phyloP scores from a whole-genome alignment of 257 asterid species.

The Nicotiana tomentosiformis region DNA sequence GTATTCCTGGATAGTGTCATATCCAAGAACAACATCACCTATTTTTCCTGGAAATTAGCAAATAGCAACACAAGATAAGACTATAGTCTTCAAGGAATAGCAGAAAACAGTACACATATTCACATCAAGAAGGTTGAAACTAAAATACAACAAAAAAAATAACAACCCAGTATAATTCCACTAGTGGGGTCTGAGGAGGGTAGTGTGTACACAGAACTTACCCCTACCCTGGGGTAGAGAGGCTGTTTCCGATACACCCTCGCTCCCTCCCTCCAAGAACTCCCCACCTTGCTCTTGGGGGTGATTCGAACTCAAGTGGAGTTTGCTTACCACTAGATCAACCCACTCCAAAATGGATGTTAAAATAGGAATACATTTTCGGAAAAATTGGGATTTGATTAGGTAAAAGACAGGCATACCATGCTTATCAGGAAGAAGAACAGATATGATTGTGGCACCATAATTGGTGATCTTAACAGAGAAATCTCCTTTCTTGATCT shows the following conservation, averaged over 20 bases:
- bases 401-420: slow-evolving; percentile 31
- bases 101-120: background rate
- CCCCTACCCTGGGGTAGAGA: too few relatives aligned
- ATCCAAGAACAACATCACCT: slow-evolving; percentile 79
- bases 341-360: too few relatives aligned
- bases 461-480: slow-evolving; percentile 56
- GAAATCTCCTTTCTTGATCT: slow-evolving; percentile 45
- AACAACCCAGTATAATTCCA: too few relatives aligned
- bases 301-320: too few relatives aligned
- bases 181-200: too few relatives aligned
- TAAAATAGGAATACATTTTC: background rate
- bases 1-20: slow-evolving; percentile 50
- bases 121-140: too few relatives aligned
- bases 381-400: background rate
- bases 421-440: slow-evolving; percentile 69
- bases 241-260: too few relatives aligned
- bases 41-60: slow-evolving; percentile 39
- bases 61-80: background rate
- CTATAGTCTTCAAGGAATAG: background rate
- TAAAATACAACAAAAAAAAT: too few relatives aligned
- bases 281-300: too few relatives aligned
- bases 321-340: too few relatives aligned
- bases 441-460: slow-evolving; percentile 77
- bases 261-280: too few relatives aligned
- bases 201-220: too few relatives aligned